These are phyloP conservation scores for Penicillium cataractarum DNA, from an alignment of 495 filamentous ascomycete species.

Conservation along the genomic window DNA sequence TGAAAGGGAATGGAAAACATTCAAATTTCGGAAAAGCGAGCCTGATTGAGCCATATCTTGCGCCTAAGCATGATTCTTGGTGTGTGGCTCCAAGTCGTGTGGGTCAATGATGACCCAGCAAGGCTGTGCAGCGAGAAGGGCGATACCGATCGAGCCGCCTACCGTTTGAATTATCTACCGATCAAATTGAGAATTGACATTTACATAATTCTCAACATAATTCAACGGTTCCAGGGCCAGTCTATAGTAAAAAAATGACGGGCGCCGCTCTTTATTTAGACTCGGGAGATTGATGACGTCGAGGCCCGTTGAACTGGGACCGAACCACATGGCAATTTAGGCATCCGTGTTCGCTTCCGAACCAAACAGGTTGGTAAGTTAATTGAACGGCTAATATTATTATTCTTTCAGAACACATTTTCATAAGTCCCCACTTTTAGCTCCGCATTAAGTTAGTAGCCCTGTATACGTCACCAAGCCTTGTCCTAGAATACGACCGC, in stretches of 20 bases:
- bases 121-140: not conserved
- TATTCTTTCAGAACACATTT: too few species aligned
- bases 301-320: not conserved
- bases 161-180: too few species aligned
- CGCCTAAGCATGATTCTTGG: not conserved
- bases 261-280: not conserved
- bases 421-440: slow-evolving; percentile 4
- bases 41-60: too few species aligned
- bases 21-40: too few species aligned
- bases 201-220: too few species aligned
- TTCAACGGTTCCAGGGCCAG: not conserved
- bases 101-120: not conserved
- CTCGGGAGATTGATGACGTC: not conserved
- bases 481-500: too few species aligned
- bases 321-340: not conserved
- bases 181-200: too few species aligned
- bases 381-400: too few species aligned
- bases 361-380: not conserved
- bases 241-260: not conserved
- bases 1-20: too few species aligned
- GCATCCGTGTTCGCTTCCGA: not conserved
- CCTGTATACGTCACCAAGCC: not conserved
- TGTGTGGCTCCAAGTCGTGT: not conserved
- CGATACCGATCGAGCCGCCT: not conserved
- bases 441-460: not conserved